phyloP scores from a whole-genome alignment of 495 filamentous ascomycete species.

The Penicillium samsonianum region DNA sequence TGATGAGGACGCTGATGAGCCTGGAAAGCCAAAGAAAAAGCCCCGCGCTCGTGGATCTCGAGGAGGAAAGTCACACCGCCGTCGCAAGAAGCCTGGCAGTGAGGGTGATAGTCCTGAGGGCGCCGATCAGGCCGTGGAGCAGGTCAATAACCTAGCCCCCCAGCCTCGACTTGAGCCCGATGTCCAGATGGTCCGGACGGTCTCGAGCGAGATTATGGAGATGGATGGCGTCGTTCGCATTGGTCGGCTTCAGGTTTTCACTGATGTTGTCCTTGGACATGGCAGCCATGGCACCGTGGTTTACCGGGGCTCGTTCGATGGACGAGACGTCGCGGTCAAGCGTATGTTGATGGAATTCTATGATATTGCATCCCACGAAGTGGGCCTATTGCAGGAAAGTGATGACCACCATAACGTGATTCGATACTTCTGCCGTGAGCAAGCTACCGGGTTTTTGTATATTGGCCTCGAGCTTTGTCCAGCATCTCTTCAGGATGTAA shows the following conservation, averaged over 20 bases:
- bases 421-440: constrained; percentile 89
- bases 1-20: constrained; percentile 42
- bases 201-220: constrained; percentile 44
- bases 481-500: constrained; percentile 85
- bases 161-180: constrained; percentile 59
- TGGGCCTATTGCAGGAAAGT: constrained; percentile 83
- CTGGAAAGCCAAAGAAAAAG: constrained; percentile 73
- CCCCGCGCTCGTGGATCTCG: constrained; percentile 71
- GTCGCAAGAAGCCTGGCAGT: constrained; percentile 51
- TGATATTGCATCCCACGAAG: constrained; percentile 93
- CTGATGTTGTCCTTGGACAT: constrained; percentile 70
- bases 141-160: constrained; percentile 39
- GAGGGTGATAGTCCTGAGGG: constrained; percentile 47
- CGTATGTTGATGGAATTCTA: constrained; percentile 93
- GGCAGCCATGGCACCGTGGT: constrained; percentile 88
- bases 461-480: constrained; percentile 96
- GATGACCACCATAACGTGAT: constrained; percentile 97
- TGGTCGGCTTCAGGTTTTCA: constrained; percentile 71
- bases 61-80: constrained; percentile 74
- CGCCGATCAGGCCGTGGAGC: constrained; percentile 45
- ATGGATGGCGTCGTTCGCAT: constrained; percentile 62
- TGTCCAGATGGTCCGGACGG: constrained; percentile 43
- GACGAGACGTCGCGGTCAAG: constrained; percentile 92
- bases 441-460: constrained; percentile 88
- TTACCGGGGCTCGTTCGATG: constrained; percentile 82